Evolutionary conservation across 2,329 filamentous ascomycete genomes (phyloP), one percentile per base, ranked within the genome.

Genomic region (Calonectria hawksworthii): DNA sequence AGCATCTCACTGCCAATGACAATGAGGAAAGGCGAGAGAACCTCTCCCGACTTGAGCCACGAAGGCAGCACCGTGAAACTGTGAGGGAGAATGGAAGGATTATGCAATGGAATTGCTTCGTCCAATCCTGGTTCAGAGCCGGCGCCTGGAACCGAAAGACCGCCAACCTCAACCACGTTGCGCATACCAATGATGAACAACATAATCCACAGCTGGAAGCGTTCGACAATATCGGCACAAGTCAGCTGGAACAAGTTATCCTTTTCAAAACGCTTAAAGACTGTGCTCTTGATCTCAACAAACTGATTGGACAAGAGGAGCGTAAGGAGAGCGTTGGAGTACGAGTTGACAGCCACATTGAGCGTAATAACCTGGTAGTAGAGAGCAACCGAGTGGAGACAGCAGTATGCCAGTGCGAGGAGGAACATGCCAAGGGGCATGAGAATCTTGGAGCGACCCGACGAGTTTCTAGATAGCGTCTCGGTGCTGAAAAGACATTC

Each of bases 191-290:
- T 99, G 82, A 99, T 98, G 76, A 97, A 90, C 1, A 99, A 90
- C 93, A 99, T 99, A 61, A 99, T 92, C 95, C 96, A 99, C 2
- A 99, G 91, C 82, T 99, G 97, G 81, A 99, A 99, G 1, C 97
- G 92, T 85, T 99, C 97, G 2, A 99, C 97, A 41, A 99, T 94
- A 83, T 99, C 97, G 5, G 97, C 96, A 78, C 97, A 99, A 0
- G 96, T 98, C 18, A 99, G 89, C 84, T 99, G 97, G 83, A 99
- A 99, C 0, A 98, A 88, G 78, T 98, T 99, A 83, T 99, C 97
- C 84, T 98, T 99, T 81, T 99, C 97, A 77, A 99, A 98, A 75
- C 96, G 97, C 87, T 99, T 99, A 89, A 99, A 99, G 0, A 99
- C 98, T 0, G 96, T 98, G 75, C 95, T 95, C 83, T 99, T 99